These are phyloP conservation scores for Erodium maritimum DNA, from an alignment of 345 rosid species.

Conservation along the genomic window DNA sequence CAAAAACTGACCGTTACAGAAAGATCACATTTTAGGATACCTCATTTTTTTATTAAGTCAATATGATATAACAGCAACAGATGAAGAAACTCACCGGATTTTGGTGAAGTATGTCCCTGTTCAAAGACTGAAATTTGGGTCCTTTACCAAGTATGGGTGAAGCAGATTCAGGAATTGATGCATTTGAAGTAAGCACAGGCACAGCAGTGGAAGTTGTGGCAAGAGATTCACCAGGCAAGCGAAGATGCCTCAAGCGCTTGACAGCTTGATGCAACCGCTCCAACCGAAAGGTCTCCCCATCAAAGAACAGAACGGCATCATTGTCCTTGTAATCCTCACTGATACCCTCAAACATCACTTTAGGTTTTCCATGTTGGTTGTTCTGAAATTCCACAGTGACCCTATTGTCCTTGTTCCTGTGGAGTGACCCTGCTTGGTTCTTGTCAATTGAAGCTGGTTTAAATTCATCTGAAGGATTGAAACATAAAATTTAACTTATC, in stretches of 20 bases:
- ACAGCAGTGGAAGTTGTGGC: slow-evolving; percentile 13
- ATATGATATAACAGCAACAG: not conserved
- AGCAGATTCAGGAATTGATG: slow-evolving; percentile 24
- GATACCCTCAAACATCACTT: slow-evolving; percentile 57
- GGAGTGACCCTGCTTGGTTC: slow-evolving; percentile 45
- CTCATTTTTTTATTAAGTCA: too few relatives aligned
- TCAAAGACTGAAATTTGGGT: slow-evolving; percentile 15
- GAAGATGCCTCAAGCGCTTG: slow-evolving; percentile 46
- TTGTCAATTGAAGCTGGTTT: slow-evolving; percentile 75
- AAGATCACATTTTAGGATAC: too few relatives aligned
- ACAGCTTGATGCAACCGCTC: slow-evolving; percentile 64
- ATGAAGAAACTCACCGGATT: slow-evolving; percentile 18
- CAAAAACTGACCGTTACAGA: too few relatives aligned
- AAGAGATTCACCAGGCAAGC: slow-evolving; percentile 40
- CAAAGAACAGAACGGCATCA: slow-evolving; percentile 61
- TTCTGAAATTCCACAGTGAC: slow-evolving; percentile 68
- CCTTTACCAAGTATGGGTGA: slow-evolving; percentile 26
- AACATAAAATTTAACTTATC: too few relatives aligned
- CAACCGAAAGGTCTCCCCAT: slow-evolving; percentile 48
- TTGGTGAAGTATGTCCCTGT: slow-evolving; percentile 12
- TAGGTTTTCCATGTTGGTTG: slow-evolving; percentile 57
- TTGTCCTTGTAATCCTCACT: slow-evolving; percentile 60
- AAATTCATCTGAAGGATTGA: slow-evolving; percentile 47
- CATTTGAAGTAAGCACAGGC: slow-evolving; percentile 18
- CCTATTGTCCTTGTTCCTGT: slow-evolving; percentile 50